Evolutionary conservation across 352 stramenopile species (phyloP).

Genomic region (Peronosclerospora sorghi): DNA sequence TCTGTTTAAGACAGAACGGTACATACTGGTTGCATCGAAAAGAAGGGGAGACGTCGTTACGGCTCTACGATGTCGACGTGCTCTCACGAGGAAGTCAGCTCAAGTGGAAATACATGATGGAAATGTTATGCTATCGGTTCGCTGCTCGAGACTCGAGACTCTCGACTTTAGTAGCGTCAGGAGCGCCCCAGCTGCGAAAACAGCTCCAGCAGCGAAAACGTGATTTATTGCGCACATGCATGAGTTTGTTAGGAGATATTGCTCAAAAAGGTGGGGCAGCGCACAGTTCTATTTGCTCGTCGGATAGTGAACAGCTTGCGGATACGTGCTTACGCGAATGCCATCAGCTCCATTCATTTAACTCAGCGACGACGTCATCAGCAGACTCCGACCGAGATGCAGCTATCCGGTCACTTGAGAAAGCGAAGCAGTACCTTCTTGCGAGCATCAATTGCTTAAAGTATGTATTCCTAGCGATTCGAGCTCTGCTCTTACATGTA

Average conservation of each 20-base stretch:
- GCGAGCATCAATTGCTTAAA: conserved; percentile 67
- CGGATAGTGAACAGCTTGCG: conserved; percentile 67
- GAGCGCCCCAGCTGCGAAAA: conserved; percentile 41
- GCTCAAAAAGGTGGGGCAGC: conserved; percentile 36
- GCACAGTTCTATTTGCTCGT: conserved; percentile 70
- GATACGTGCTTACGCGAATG: conserved; percentile 73
- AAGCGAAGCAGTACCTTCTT: conserved; percentile 54
- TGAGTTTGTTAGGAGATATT: conserved; percentile 65
- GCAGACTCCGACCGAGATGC: conserved; percentile 9
- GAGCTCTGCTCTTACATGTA: conserved; percentile 18
- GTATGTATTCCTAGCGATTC: conserved; percentile 39
- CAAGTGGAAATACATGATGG: conserved; percentile 89
- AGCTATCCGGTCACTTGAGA: conserved; percentile 23
- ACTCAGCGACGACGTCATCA: conserved; percentile 1
- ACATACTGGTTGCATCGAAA: conserved; percentile 80
- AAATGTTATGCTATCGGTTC: conserved; percentile 83
- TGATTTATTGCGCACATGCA: conserved; percentile 65
- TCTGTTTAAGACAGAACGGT: conserved; percentile 69
- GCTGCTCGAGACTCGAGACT: conserved; percentile 57
- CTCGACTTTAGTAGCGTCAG: conserved; percentile 41
- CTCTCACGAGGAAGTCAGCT: conserved; percentile 73
- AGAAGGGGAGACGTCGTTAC: conserved; percentile 66
- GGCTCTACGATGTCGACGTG: conserved; percentile 76
- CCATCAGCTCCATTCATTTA: conserved; percentile 19
- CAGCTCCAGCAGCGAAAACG: conserved; percentile 65